phyloP scores from a whole-genome alignment of 345 rosid genomes.

The Eucalyptus polybractea region DNA sequence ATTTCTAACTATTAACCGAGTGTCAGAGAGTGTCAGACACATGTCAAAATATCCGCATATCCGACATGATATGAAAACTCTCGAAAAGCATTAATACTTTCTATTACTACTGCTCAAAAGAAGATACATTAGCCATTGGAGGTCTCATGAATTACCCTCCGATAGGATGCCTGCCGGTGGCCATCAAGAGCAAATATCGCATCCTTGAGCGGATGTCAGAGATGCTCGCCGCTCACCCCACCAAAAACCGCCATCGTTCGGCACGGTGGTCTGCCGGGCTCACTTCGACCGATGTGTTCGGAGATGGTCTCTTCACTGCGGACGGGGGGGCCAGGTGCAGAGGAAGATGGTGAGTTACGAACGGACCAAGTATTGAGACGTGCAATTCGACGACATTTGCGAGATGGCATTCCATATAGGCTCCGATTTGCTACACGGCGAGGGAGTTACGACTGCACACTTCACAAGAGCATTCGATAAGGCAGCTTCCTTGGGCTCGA shows the following conservation, averaged over 20 bases:
- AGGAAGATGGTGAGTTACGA: slow-evolving; percentile 9
- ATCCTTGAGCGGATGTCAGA: no score
- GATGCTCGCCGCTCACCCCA: no score
- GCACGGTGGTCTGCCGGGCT: neutral
- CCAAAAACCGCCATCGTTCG: no score
- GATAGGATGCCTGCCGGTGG: no score
- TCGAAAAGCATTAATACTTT: fast-evolving
- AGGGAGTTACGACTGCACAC: neutral
- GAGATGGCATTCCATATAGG: neutral
- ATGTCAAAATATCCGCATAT: fast-evolving
- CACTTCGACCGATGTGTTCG: neutral
- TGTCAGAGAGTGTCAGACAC: fast-evolving
- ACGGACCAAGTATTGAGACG: neutral
- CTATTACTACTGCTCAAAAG: no score
- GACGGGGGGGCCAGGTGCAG: neutral
- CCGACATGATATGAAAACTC: no score
- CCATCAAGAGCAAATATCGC: no score
- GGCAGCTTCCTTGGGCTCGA: neutral
- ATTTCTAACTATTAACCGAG: no score
- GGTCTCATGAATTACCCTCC: no score
- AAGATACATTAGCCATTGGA: no score
- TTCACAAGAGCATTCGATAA: neutral
- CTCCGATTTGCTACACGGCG: neutral
- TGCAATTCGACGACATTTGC: slow-evolving; percentile 6
- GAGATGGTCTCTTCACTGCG: slow-evolving; percentile 4